Evolutionary conservation across 192 early-diverging fungal species (phyloP), one percentile per base, ranked within the genome.

Genomic region (Polychytrium aggregatum): DNA sequence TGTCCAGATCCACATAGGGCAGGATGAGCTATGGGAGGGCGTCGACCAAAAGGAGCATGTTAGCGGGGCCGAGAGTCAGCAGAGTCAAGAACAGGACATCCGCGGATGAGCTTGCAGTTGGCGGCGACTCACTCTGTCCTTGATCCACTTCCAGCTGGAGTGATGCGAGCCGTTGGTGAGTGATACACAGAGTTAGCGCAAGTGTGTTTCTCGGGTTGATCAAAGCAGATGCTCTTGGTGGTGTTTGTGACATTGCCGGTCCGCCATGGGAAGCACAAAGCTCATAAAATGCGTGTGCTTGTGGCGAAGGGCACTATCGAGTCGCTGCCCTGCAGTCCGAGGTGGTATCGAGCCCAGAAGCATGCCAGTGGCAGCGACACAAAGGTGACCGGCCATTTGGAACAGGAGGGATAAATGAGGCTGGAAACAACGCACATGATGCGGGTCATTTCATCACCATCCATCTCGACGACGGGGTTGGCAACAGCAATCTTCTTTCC

Each of bases 381-480:
- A 33, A 33, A 33, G 31, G 11, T 11, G 31, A 41, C 4, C 17
- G 16, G 49, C 1, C 28, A 16, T 21, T 9, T 24, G 22, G 17
- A 45, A 27, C 16, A 2, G 3, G 10, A 47, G 14, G 14, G 18
- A 13, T 14, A 35, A 24, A 21, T 21, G 20, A 49, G 2, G 10
- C 10, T 1, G 21, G 3, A 18, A 13, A 33, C 7, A 10, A 25
- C 21, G 16, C 33, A 52, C 26, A 98, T 86, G 70, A 98, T 96
- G 56, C 94, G 74, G 31, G 94, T 98, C 92, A 96, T 96, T 73
- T 98, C 94, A 67, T 98, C 94, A 51, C 94, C 94, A 59, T 97
- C 88, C 16, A 69, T 47, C 46, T 67, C 72, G 28, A 87, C 86
- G 37, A 87, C 81, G 21, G 91, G 85, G 64, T 87, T 92, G 62